Evolutionary conservation across 1,139 yeast species (phyloP).

Genomic region (Geotrichum fermentans): DNA sequence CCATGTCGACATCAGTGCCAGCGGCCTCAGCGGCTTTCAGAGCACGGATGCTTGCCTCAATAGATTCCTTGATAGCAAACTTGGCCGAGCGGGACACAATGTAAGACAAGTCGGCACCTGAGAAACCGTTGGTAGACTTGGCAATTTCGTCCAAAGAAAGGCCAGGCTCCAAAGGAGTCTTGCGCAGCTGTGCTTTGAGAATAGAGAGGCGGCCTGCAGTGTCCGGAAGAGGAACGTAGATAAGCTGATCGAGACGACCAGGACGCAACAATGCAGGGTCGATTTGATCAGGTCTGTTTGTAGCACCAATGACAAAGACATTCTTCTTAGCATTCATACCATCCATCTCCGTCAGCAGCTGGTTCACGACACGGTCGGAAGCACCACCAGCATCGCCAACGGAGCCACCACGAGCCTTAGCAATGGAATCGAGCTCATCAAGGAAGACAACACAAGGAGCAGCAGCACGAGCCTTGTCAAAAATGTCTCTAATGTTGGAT

Average conservation of each 20-base stretch:
- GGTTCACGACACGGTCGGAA: constrained; percentile 96
- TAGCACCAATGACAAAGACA: constrained; percentile 97
- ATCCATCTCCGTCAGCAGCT: constrained; percentile 97
- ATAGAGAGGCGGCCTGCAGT: constrained; percentile 90
- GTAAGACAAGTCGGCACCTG: constrained; percentile 97
- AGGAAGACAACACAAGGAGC: constrained; percentile 97
- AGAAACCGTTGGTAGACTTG: constrained; percentile 88
- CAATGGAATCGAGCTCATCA: constrained; percentile 96
- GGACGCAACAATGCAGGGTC: constrained; percentile 99
- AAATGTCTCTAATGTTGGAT: constrained; percentile 92
- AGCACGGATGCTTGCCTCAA: constrained; percentile 65
- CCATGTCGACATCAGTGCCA: constrained; percentile 56
- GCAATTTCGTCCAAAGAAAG: constrained; percentile 84
- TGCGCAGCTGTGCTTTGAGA: constrained; percentile 91
- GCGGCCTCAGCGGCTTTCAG: constrained; percentile 44
- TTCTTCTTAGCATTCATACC: constrained; percentile 99
- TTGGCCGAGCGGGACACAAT: constrained; percentile 98
- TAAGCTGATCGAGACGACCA: constrained; percentile 97
- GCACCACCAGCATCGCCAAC: constrained; percentile 97
- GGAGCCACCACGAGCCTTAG: constrained; percentile 93
- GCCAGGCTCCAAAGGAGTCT: constrained; percentile 97
- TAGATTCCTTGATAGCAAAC: constrained; percentile 96
- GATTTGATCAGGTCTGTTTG: constrained; percentile 97
- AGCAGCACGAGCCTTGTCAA: constrained; percentile 97
- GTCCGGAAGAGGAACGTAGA: constrained; percentile 97